Evolutionary conservation across 2,329 filamentous ascomycete genomes (phyloP).

Genomic region (Teratosphaeria nubilosa): DNA sequence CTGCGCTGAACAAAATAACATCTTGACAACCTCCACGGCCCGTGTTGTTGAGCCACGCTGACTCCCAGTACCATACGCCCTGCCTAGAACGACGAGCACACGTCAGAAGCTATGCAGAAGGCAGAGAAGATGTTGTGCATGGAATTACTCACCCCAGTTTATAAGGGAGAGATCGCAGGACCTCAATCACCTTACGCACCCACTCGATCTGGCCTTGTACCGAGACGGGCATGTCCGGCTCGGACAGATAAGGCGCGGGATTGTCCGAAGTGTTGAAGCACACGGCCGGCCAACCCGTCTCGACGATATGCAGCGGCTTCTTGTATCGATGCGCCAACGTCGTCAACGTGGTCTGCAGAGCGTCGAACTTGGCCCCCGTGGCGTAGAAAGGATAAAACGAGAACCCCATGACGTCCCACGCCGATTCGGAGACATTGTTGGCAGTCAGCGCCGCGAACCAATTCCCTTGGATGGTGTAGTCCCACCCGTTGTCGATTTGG

Average conservation of each 20-base stretch:
- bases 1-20: slow-evolving; percentile 19
- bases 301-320: slow-evolving; percentile 25
- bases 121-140: neutral
- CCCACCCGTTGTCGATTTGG: slow-evolving; percentile 26
- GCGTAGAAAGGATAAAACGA: slow-evolving; percentile 26
- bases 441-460: slow-evolving; percentile 23
- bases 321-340: slow-evolving; percentile 19
- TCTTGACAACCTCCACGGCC: slow-evolving; percentile 22
- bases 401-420: slow-evolving; percentile 20
- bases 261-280: slow-evolving; percentile 11
- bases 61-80: slow-evolving; percentile 26
- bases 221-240: slow-evolving; percentile 19
- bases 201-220: slow-evolving; percentile 21
- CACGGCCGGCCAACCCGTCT: slow-evolving; percentile 24
- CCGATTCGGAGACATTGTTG: slow-evolving; percentile 17
- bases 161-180: slow-evolving; percentile 19
- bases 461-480: slow-evolving; percentile 19
- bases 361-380: slow-evolving; percentile 19
- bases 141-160: slow-evolving; percentile 14
- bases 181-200: slow-evolving; percentile 18
- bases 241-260: slow-evolving; percentile 21
- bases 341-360: slow-evolving; percentile 17
- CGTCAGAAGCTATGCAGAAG: neutral
- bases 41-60: slow-evolving; percentile 25
- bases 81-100: slow-evolving; percentile 2